These are phyloP conservation scores for Knoxdaviesia proteae DNA, from an alignment of 2,329 filamentous ascomycete genomes.

Conservation along the genomic window DNA sequence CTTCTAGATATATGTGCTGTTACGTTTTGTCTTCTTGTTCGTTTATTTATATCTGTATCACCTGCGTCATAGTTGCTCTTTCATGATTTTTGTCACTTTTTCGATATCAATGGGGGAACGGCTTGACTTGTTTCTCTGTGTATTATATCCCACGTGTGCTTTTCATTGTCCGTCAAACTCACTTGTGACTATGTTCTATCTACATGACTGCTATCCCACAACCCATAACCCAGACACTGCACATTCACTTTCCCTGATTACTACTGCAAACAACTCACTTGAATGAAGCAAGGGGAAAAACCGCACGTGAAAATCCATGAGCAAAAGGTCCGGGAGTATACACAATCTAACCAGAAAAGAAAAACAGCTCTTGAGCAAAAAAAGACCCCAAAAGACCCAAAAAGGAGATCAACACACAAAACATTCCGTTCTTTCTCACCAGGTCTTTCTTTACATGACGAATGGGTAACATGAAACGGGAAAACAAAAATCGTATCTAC, in stretches of 20 bases:
- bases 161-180: no score
- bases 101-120: no score
- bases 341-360: background rate
- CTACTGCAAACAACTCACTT: background rate
- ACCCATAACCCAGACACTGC: background rate
- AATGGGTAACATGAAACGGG: no score
- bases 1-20: background rate
- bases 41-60: background rate
- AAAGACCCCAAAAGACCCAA: background rate
- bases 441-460: no score
- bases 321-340: background rate
- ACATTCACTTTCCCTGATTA: no score
- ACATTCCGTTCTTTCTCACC: no score
- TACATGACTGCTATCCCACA: constrained; percentile 2
- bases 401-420: no score
- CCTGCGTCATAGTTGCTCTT: no score
- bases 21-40: background rate
- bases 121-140: no score
- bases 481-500: no score
- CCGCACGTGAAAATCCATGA: background rate
- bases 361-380: background rate
- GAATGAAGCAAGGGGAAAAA: background rate
- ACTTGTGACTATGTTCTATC: background rate
- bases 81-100: no score
- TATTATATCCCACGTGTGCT: no score